Evolutionary conservation across 2,329 filamentous ascomycete species (phyloP), one percentile per base, ranked within the genome.

Genomic region (Colletotrichum sp.): DNA sequence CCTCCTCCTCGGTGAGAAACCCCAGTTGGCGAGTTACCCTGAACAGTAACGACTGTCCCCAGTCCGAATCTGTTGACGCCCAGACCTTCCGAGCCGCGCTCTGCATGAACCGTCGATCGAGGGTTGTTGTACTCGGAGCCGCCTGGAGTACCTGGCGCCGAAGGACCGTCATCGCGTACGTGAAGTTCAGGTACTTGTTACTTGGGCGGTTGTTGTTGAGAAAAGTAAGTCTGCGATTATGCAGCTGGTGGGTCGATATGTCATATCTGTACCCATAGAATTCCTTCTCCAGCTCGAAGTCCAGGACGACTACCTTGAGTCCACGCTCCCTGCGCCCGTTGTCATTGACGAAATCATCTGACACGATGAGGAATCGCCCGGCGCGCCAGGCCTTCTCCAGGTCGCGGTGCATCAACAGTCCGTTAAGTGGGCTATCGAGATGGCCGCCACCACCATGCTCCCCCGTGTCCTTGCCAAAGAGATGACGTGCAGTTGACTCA

Each of bases 21-120:
- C 43, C 43, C 43, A 52, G 43, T 13, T 52, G 43, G 43, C n/a
- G n/a, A 13, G 43, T 21, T 13, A 21, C 6, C n/a, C 3, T 13
- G 43, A 52, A 52, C 6, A 52, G 43, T 24, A 52, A 52, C 43
- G 43, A 52, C 43, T 52, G 43, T 24, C 43, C 43, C 43, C 43
- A 52, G n/a, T 52, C 43, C n/a, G 43, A 52, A 21, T 21, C 43
- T 13, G 43, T 21, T 13, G 43, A 52, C n/a, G 43, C 43, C 43
- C 43, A 52, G 4, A 52, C n/a, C 43, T 21, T 52, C n/a, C 43
- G 43, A 52, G 5, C 88, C 87, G 67, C 43, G n/a, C n/a, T 84
- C 79, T 2, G 85, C 84, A 3, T 89, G 83, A 3, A 90, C 87
- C 52, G 90, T 81, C 79, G 89, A 60, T 18, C 48, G 48, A 52